Evolutionary conservation across 2,329 filamentous ascomycete genomes (phyloP).

Genomic region (Bisporella sp.): DNA sequence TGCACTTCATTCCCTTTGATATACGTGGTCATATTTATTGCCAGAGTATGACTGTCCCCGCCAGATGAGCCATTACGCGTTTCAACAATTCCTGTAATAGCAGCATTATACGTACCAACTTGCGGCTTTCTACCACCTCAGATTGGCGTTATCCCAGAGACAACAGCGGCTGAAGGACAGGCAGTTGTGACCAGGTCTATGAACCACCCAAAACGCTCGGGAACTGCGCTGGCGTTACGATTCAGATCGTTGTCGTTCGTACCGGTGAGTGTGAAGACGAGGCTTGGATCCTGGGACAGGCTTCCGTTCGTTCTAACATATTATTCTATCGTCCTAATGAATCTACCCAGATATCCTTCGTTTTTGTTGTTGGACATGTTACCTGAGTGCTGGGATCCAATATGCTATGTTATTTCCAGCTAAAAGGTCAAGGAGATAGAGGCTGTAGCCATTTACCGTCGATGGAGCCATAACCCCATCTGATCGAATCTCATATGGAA

Average conservation of each 20-base stretch:
- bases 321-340: conserved; percentile 24
- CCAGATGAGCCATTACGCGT: background rate
- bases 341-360: conserved; percentile 27
- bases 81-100: conserved; percentile 11
- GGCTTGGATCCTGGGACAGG: conserved; percentile 22
- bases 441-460: conserved; percentile 33
- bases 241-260: conserved; percentile 28
- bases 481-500: conserved; percentile 32
- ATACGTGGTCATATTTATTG: conserved; percentile 9
- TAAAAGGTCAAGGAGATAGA: conserved; percentile 21
- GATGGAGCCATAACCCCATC: conserved; percentile 24
- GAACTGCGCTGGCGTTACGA: conserved; percentile 20
- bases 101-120: conserved; percentile 10
- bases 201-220: conserved; percentile 25
- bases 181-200: conserved; percentile 26
- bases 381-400: conserved; percentile 27
- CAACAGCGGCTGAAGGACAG: conserved; percentile 28
- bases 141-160: conserved; percentile 29
- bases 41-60: conserved; percentile 5
- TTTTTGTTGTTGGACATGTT: conserved; percentile 28
- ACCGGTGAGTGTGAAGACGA: conserved; percentile 28
- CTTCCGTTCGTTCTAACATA: conserved; percentile 8
- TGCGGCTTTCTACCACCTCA: background rate
- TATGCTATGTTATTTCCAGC: conserved; percentile 21
- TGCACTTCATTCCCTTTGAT: conserved; percentile 4